Conservation (phyloP, 306 rosid species). For the Rubus parviflorus region DNA sequence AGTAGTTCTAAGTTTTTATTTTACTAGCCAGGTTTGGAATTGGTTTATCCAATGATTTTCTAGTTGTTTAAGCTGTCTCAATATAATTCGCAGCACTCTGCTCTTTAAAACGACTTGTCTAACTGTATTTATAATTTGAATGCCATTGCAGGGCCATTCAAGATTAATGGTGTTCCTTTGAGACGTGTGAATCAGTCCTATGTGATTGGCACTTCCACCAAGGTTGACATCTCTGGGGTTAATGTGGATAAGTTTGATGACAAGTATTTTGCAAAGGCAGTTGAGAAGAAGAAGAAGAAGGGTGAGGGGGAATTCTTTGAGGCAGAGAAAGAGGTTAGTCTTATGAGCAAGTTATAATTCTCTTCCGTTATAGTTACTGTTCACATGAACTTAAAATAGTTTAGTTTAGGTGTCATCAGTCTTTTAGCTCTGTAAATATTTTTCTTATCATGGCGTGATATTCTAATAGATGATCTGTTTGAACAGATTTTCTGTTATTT, state of each 20-base stretch:
- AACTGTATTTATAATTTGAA: background rate
- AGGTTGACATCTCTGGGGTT: conserved; percentile 38
- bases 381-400: background rate
- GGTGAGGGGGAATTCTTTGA: conserved; percentile 40
- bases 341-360: background rate
- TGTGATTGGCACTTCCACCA: conserved; percentile 40
- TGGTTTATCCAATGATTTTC: background rate
- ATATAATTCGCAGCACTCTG: background rate
- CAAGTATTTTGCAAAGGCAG: conserved; percentile 31
- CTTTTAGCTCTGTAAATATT: background rate
- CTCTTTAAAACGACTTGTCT: background rate
- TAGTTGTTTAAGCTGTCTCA: background rate
- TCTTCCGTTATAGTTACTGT: background rate
- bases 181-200: conserved; percentile 45
- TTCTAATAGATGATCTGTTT: background rate
- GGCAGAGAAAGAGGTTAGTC: conserved; percentile 40
- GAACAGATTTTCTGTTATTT: background rate
- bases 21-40: background rate
- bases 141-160: conserved; percentile 35
- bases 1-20: background rate
- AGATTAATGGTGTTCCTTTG: conserved; percentile 40
- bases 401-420: background rate
- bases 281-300: conserved; percentile 35
- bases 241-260: conserved; percentile 37
- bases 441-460: background rate